Evolutionary conservation across 2,329 filamentous ascomycete genomes (phyloP), one percentile per base, ranked within the genome.

Genomic region (Aspergillus vadensis): DNA sequence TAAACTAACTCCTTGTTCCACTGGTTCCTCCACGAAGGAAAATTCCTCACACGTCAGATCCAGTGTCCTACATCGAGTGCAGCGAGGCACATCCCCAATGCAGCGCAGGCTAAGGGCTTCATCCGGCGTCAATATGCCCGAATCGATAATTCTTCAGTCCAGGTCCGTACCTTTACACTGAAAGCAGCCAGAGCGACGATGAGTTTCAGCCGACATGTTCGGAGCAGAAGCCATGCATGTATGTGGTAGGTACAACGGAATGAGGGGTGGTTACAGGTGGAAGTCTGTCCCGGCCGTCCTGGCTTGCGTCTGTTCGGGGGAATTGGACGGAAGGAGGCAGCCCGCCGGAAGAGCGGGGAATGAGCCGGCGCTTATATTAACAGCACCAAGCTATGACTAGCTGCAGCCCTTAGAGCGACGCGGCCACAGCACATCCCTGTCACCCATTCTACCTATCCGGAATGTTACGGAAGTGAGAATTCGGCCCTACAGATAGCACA

Each of bases 1-100:
- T 60, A 70, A 66, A 36, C 62, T 61, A 48, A 71, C 63, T 14
- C 68, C 66, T n/a, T 69, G 63, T 59, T 72, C 70, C n/a, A 67
- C 50, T 2, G 72, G 70, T 64, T 74, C 72, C 32, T 72, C 71
- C 51, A 66, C 66, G 60, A 69, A 73, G 19, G 72, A 64, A 32
- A 74, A 55, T 41, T 65, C 69, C 41, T 61, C 55, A 38, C 72
- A 74, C 6, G 62, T 27, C 9, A 72, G 53, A 14, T 62, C 60
- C 36, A 72, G 65, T 19, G 66, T 55, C 48, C 66, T 60, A 61
- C 72, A 74, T 32, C 71, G 70, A n/a, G 55, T 57, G 55, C 72
- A 74, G 25, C 58, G 53, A 8, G 72, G 71, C 43, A 60, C 56
- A 53, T 74, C 70, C 54, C 74, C 72, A 12, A 70, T 71, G 50